Evolutionary conservation across 1,139 yeast species (phyloP), one percentile per base, ranked within the genome.

Genomic region (Tardiomyces depauwii): DNA sequence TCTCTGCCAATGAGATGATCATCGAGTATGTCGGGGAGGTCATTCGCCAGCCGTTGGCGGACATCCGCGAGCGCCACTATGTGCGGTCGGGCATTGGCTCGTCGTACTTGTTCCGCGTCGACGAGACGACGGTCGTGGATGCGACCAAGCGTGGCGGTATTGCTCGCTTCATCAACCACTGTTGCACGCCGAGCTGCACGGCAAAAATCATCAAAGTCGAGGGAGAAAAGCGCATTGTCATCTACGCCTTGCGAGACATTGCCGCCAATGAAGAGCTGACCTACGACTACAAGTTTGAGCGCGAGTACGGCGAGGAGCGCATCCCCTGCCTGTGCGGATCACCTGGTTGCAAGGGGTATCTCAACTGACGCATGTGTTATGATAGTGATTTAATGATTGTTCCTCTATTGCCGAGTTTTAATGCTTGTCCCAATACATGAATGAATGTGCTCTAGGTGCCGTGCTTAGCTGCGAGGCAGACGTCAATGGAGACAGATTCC

Each of bases 1-100:
- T 91, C 58, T 85, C 88, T 13, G 93, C 94, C 1, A 84, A 82
- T 55, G 98, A 91, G 64, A 91, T 91, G 96, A 89, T 91, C 57
- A 91, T 93, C 51, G 99, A 93, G 63, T 91, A 91, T 58, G 97
- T 91, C n/a, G 99, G 99, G 32, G 98, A 91, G 58, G 76, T 94
- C 49, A 81, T 93, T 33, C 73, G 98, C 50, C 96, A 89, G 59
- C 96, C 88, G 49, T 91, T 89, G 38, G 95, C 97, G 1, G 98
- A 93, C 57, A 78, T 86, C 57, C 74, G 98, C 45, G 99, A 93
- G 61, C 80, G 81, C 61, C 76, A 84, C 44, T 93, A 91, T 60
- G 67, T 87, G 52, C 78, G 85, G 54, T 85, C 93, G 1, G 99
- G 99, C 25, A 88, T 91, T 55, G 98, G 97, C 18, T 89, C 97